Evolutionary conservation across 139 green algal genomes (phyloP).

Genomic region (Volvox africanus): DNA sequence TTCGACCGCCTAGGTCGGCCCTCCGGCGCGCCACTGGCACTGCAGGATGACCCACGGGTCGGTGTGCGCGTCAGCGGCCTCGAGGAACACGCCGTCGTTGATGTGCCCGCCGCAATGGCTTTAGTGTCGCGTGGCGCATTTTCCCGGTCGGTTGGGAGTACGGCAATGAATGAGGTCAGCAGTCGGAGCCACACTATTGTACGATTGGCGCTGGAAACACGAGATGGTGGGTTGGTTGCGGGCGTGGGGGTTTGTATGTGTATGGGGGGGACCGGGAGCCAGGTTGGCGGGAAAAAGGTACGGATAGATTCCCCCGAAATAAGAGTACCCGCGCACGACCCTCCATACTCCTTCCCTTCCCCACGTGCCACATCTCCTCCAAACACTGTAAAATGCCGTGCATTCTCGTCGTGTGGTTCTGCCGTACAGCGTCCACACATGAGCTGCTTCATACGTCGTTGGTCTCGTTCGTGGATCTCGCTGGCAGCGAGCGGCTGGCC

Average conservation of each 20-base stretch:
- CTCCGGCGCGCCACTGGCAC: neutral
- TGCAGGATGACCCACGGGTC: constrained; percentile 38
- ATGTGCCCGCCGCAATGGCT: constrained; percentile 23
- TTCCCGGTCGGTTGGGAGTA: constrained; percentile 43
- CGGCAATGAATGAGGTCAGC: constrained; percentile 60
- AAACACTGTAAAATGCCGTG: too few species aligned
- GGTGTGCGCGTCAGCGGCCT: constrained; percentile 26
- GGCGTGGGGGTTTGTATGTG: too few species aligned
- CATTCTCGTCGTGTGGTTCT: too few species aligned
- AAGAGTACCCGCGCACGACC: too few species aligned
- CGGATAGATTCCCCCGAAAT: too few species aligned
- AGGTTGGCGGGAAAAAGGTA: too few species aligned
- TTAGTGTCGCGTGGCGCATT: constrained; percentile 30
- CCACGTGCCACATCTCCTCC: too few species aligned
- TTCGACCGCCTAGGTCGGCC: neutral
- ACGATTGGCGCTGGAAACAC: constrained; percentile 43
- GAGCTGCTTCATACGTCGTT: constrained; percentile 36
- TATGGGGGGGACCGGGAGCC: too few species aligned
- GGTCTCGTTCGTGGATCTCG: constrained; percentile 71
- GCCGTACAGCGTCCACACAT: neutral
- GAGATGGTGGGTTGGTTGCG: neutral
- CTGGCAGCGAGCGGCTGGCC: constrained; percentile 62
- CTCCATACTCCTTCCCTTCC: neutral
- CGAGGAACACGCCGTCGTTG: neutral
- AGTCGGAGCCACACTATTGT: constrained; percentile 69